A percentile compares a stretch with the other conserved stretches of the same genome.
These are phyloP conservation scores for Tetrapisispora fleetii DNA, from an alignment of 805 yeast species.

Conservation along the genomic window DNA sequence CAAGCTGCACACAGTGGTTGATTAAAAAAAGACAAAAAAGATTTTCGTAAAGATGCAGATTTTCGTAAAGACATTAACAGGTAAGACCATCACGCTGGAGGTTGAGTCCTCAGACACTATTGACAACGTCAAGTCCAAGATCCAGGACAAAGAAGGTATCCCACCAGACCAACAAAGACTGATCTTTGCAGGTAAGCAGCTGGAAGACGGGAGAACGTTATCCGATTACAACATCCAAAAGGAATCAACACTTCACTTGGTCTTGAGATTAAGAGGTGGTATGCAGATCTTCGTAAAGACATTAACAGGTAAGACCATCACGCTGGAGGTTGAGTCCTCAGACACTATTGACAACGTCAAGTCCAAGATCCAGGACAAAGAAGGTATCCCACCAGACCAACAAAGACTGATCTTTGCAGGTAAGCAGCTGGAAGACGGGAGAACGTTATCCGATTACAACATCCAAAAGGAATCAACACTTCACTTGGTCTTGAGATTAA, in stretches of 20 bases:
- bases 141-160: constrained; percentile 63
- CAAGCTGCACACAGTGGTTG: constrained; percentile 93
- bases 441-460: constrained; percentile 63
- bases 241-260: constrained; percentile 62
- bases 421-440: constrained; percentile 63
- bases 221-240: constrained; percentile 67
- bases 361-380: constrained; percentile 63
- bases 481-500: constrained; percentile 61
- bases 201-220: constrained; percentile 62
- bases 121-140: constrained; percentile 80
- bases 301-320: constrained; percentile 94
- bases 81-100: constrained; percentile 92
- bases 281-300: constrained; percentile 96
- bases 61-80: constrained; percentile 94
- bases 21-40: constrained; percentile 89
- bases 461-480: constrained; percentile 63
- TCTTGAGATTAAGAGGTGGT: constrained; percentile 68
- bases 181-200: constrained; percentile 62
- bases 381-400: constrained; percentile 66
- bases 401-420: constrained; percentile 64
- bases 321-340: constrained; percentile 88
- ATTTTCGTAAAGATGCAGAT: constrained; percentile 81
- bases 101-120: constrained; percentile 93
- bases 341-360: constrained; percentile 92
- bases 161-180: constrained; percentile 67